phyloP scores from a whole-genome alignment of 73 alveolate genomes.

The Tetrahymena malaccensis region DNA sequence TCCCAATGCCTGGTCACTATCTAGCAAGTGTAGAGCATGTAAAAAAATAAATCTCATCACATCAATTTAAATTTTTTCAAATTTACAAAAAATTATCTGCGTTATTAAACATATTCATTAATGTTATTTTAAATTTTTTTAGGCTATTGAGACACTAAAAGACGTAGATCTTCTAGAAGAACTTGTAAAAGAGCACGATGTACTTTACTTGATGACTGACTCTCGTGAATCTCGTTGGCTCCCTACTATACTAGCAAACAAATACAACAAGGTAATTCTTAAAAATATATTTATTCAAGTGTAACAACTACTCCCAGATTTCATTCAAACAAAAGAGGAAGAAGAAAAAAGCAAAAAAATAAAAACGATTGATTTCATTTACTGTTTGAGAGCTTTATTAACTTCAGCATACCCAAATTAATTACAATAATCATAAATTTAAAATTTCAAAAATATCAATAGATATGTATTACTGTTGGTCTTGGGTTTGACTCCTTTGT shows the following conservation, averaged over 20 bases:
- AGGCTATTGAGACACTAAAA: constrained; percentile 45
- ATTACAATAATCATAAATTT: background rate
- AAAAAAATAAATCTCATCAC: background rate
- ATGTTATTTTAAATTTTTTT: background rate
- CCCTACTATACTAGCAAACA: constrained; percentile 89
- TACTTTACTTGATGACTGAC: constrained; percentile 87
- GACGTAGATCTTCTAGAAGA: constrained; percentile 60
- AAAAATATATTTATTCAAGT: too few species aligned
- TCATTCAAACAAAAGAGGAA: background rate
- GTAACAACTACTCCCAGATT: too few species aligned
- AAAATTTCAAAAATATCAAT: background rate
- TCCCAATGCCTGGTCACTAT: constrained; percentile 98
- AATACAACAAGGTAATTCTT: constrained; percentile 51
- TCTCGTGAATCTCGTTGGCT: constrained; percentile 97
- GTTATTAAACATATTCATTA: background rate
- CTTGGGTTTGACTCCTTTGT: constrained; percentile 94
- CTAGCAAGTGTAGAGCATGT: constrained; percentile 54
- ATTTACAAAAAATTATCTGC: constrained; percentile 21
- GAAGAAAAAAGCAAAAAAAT: background rate
- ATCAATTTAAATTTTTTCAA: background rate
- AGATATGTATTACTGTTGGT: constrained; percentile 87
- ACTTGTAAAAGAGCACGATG: constrained; percentile 82
- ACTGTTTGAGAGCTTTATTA: background rate
- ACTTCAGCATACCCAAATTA: background rate
- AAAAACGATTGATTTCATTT: background rate